Conservation (phyloP, 306 rosid genomes). For the Vicia villosa region DNA sequence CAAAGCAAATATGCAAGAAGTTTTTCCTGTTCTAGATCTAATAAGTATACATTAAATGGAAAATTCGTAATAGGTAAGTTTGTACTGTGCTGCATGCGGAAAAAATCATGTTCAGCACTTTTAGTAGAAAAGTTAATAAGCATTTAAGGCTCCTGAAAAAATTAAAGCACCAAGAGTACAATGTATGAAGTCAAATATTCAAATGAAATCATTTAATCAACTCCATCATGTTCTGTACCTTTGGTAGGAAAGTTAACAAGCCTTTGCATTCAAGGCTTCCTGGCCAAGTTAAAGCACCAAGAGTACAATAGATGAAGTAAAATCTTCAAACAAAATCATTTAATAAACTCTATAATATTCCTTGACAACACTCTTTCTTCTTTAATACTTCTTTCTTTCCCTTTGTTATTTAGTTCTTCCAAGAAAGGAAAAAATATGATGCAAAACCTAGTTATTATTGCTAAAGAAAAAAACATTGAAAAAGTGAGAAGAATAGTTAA, state of each 20-base stretch:
- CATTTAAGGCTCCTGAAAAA: constrained; percentile 3
- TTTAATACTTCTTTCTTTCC: constrained; percentile 7
- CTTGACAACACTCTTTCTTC: constrained; percentile 12
- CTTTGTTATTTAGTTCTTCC: constrained; percentile 11
- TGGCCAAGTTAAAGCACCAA: constrained; percentile 2
- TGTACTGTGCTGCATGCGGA: constrained; percentile 8
- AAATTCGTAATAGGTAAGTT: not conserved
- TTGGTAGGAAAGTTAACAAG: not conserved
- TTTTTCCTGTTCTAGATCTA: constrained; percentile 12
- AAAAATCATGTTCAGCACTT: not conserved
- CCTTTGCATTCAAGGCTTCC: constrained; percentile 1
- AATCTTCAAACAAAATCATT: not conserved
- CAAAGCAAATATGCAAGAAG: not conserved
- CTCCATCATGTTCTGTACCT: no score
- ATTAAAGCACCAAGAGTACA: constrained; percentile 6
- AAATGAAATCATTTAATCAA: no score
- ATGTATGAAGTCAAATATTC: constrained; percentile 2
- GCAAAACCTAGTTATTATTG: not conserved
- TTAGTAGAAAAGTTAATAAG: not conserved
- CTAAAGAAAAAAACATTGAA: not conserved
- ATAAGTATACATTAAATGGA: not conserved
- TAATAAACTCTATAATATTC: not conserved
- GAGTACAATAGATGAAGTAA: constrained; percentile 15
- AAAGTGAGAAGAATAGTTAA: not conserved
- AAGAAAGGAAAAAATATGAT: not conserved